These are phyloP conservation scores for Pleurotus eryngii DNA, from an alignment of 768 basidiomycete genomes.

Conservation along the genomic window DNA sequence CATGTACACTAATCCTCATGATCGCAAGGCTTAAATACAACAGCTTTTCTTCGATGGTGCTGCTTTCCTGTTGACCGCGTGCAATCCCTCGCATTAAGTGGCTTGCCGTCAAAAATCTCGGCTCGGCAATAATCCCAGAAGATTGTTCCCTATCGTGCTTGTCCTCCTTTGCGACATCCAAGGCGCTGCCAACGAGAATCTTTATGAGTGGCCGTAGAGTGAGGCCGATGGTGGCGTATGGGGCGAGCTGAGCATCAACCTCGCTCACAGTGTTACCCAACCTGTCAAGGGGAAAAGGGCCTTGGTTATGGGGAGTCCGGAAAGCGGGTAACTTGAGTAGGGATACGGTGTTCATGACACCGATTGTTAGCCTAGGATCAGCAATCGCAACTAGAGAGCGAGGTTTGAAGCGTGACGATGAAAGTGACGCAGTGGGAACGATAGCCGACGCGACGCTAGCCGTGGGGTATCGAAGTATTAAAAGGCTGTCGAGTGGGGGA, in stretches of 20 bases:
- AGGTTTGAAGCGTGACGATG: background rate
- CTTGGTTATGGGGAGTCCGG: constrained; percentile 3
- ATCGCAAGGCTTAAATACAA: too few species aligned
- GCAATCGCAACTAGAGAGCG: constrained; percentile 22
- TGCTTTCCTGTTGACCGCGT: background rate
- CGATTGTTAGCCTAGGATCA: constrained; percentile 31
- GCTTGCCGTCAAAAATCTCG: background rate
- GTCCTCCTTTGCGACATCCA: constrained; percentile 32
- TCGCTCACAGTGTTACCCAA: constrained; percentile 22
- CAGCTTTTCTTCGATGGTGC: too few species aligned
- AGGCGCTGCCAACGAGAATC: constrained; percentile 31
- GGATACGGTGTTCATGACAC: constrained; percentile 23
- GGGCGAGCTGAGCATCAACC: constrained; percentile 35
- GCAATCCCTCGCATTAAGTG: constrained; percentile 1
- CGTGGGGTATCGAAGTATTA: background rate
- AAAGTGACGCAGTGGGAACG: too few species aligned
- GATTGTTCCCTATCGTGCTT: constrained; percentile 15
- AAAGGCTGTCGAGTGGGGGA: constrained; percentile 26
- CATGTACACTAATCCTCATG: too few species aligned
- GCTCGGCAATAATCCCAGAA: too few species aligned
- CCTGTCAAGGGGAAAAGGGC: constrained; percentile 13
- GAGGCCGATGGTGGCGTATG: constrained; percentile 37
- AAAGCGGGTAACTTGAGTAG: constrained; percentile 25
- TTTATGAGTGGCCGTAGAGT: constrained; percentile 31
- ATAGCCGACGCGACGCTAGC: too few species aligned